Evolutionary conservation across 805 yeast genomes (phyloP).

Genomic region (Torulaspora quercuum): DNA sequence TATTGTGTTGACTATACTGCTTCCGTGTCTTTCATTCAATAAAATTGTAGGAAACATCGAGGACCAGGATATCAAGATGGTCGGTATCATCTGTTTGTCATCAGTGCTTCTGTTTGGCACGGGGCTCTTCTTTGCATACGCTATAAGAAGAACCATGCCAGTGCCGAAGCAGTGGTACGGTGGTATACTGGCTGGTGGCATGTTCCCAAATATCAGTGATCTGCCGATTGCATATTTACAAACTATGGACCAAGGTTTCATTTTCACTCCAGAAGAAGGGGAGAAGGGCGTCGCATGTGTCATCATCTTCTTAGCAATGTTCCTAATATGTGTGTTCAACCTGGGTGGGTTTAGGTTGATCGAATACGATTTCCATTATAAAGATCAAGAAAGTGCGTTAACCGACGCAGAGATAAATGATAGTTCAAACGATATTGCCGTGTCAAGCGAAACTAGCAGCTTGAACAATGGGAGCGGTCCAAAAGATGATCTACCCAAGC

Average conservation of each 20-base stretch:
- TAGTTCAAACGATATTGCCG: neutral
- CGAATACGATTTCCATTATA: slow-evolving; percentile 57
- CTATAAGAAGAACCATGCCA: slow-evolving; percentile 34
- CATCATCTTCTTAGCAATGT: slow-evolving; percentile 69
- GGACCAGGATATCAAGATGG: slow-evolving; percentile 60
- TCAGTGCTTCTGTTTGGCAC: slow-evolving; percentile 50
- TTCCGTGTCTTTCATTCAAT: slow-evolving; percentile 65
- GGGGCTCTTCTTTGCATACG: slow-evolving; percentile 48
- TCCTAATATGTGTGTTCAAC: slow-evolving; percentile 64
- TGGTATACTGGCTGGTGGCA: slow-evolving; percentile 64
- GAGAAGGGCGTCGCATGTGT: slow-evolving; percentile 79
- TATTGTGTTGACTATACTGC: slow-evolving; percentile 54
- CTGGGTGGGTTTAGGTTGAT: slow-evolving; percentile 70
- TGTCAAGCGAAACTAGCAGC: slow-evolving; percentile 1
- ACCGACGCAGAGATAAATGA: slow-evolving; percentile 9
- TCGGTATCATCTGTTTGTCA: slow-evolving; percentile 59
- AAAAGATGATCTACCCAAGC: slow-evolving; percentile 3
- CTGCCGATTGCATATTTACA: slow-evolving; percentile 75
- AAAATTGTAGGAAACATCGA: slow-evolving; percentile 59
- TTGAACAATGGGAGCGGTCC: neutral
- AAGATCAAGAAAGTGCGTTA: slow-evolving; percentile 27
- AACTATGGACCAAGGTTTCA: slow-evolving; percentile 58
- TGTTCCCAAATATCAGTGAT: slow-evolving; percentile 72
- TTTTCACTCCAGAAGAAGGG: slow-evolving; percentile 57
- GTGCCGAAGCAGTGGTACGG: slow-evolving; percentile 70